Percentiles rank a stretch among this genome's conserved stretches.
phyloP scores from a whole-genome alignment of 2,329 filamentous ascomycete species.

The Gnomoniopsis sp. region DNA sequence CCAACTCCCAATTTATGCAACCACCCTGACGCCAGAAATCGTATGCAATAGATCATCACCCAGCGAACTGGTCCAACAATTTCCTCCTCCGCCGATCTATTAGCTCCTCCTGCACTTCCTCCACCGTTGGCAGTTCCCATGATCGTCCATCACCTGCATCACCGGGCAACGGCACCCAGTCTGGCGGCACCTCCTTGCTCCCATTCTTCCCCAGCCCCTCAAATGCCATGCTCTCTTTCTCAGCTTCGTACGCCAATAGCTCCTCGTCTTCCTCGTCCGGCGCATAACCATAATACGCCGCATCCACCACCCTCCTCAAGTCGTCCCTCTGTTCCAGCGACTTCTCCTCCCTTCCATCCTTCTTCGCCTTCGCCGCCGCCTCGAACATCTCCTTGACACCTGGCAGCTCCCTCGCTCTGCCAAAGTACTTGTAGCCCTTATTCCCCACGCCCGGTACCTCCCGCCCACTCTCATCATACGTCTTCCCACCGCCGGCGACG shows the following conservation, averaged over 20 bases:
- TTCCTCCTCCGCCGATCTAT: conserved; percentile 80
- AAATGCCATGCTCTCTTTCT: conserved; percentile 78
- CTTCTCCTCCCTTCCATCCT: conserved; percentile 46
- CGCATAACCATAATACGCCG: conserved; percentile 93
- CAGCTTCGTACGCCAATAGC: conserved; percentile 74
- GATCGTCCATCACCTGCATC: conserved; percentile 77
- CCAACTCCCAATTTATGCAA: conserved; percentile 16
- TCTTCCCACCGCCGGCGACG: conserved; percentile 40
- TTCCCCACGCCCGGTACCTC: conserved; percentile 73
- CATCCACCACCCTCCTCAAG: conserved; percentile 75
- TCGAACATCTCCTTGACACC: conserved; percentile 97
- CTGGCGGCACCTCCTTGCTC: conserved; percentile 49
- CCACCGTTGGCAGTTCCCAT: conserved; percentile 81
- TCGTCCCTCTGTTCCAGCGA: conserved; percentile 67
- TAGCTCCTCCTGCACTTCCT: conserved; percentile 92
- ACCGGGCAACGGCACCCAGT: conserved; percentile 84
- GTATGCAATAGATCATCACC: conserved; percentile 21
- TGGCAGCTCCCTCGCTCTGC: conserved; percentile 81
- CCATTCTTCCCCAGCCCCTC: conserved; percentile 60
- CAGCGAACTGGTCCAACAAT: conserved; percentile 72
- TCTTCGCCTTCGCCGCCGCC: conserved; percentile 59
- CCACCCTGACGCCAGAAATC: background rate
- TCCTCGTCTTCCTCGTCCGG: conserved; percentile 85
- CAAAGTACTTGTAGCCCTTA: conserved; percentile 94
- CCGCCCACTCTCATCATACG: conserved; percentile 70